Evolutionary conservation across 352 stramenopile genomes (phyloP).

Genomic region (Phytophthora idaei): DNA sequence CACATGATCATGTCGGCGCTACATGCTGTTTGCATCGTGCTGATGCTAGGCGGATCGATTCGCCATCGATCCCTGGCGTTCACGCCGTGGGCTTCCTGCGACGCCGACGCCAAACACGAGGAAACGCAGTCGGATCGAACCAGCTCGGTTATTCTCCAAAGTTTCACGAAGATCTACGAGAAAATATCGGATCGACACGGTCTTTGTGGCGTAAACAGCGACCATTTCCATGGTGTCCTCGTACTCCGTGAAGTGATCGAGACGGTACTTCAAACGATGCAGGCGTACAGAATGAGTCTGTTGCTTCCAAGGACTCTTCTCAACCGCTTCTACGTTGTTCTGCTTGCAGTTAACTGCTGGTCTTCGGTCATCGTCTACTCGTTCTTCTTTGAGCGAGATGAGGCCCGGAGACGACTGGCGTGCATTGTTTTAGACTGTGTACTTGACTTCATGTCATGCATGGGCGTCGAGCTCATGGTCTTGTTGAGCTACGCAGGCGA

Average conservation of each 20-base stretch:
- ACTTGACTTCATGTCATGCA: slow-evolving; percentile 30
- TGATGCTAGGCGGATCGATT: slow-evolving; percentile 12
- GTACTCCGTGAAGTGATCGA: slow-evolving; percentile 28
- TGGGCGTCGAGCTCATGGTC: slow-evolving; percentile 25
- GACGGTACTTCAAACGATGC: slow-evolving; percentile 26
- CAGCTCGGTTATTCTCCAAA: slow-evolving; percentile 12
- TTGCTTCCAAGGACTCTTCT: slow-evolving; percentile 32
- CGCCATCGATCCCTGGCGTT: slow-evolving; percentile 20
- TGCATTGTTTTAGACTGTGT: slow-evolving; percentile 27
- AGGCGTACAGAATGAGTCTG: slow-evolving; percentile 37
- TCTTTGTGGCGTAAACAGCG: slow-evolving; percentile 21
- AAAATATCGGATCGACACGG: slow-evolving; percentile 13
- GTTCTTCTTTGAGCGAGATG: slow-evolving; percentile 17
- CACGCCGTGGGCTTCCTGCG: slow-evolving; percentile 11
- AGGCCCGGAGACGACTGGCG: slow-evolving; percentile 18
- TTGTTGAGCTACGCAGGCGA: slow-evolving; percentile 14
- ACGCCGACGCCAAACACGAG: not conserved
- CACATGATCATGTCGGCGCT: slow-evolving; percentile 30
- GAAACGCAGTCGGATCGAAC: slow-evolving; percentile 8
- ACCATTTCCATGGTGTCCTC: slow-evolving; percentile 12
- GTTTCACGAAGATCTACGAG: slow-evolving; percentile 12
- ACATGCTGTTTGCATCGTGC: slow-evolving; percentile 27
- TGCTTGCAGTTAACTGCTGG: slow-evolving; percentile 40
- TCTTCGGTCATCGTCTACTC: slow-evolving; percentile 24
- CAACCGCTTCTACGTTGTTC: slow-evolving; percentile 39